These are phyloP conservation scores for Sarcodon aspratus DNA, from an alignment of 768 basidiomycete genomes.

Conservation along the genomic window DNA sequence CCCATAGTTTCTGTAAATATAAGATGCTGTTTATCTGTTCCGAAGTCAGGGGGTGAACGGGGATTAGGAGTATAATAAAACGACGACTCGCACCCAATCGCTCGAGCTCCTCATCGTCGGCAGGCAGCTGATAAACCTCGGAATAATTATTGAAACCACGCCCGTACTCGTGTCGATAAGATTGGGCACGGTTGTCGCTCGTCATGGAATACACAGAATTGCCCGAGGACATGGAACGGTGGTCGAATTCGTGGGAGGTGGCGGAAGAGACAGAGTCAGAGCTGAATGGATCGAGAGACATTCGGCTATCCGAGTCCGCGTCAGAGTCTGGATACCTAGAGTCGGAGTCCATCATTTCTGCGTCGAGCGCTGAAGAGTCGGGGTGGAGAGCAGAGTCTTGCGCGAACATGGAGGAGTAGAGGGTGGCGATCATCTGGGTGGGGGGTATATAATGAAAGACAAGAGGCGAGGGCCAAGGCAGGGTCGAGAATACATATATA, in stretches of 20 bases:
- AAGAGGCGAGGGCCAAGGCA: neutral
- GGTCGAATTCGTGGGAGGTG: constrained; percentile 48
- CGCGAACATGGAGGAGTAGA: neutral
- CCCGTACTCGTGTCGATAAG: constrained; percentile 57
- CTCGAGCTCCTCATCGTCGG: constrained; percentile 66
- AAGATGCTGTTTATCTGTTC: constrained; percentile 51
- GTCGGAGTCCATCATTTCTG: constrained; percentile 9
- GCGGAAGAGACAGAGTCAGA: constrained; percentile 33
- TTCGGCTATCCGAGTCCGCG: constrained; percentile 30
- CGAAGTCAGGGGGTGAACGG: neutral
- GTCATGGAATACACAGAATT: constrained; percentile 65
- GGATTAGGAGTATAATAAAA: neutral
- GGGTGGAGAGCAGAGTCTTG: neutral
- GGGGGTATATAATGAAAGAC: neutral
- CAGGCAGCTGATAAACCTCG: constrained; percentile 67
- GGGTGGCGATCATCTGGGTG: neutral
- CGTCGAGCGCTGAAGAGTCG: constrained; percentile 8
- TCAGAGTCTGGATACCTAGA: constrained; percentile 14
- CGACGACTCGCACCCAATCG: constrained; percentile 41
- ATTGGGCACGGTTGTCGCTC: constrained; percentile 45
- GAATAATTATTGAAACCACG: constrained; percentile 68
- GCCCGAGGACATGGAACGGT: constrained; percentile 53
- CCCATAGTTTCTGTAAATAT: constrained; percentile 59
- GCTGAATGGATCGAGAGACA: constrained; percentile 30
- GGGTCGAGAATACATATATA: neutral